Percentiles rank a stretch among this genome's conserved stretches.
Evolutionary conservation across 768 basidiomycete species (phyloP).

Genomic region (Suillus americanus): DNA sequence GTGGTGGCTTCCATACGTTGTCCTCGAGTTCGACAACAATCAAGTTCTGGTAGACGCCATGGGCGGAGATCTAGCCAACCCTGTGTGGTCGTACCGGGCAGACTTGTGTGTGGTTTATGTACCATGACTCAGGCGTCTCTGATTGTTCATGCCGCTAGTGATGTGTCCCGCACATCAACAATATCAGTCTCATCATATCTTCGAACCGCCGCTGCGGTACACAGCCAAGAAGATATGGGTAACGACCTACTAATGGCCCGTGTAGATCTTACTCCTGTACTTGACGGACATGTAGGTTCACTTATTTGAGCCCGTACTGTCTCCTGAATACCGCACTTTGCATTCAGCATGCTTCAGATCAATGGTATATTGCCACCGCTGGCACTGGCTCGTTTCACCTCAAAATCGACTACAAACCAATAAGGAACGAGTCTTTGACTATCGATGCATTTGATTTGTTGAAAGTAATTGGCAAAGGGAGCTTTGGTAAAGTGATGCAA

Average conservation of each 20-base stretch:
- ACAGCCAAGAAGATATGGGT: conserved; percentile 92
- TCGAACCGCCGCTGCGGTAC: conserved; percentile 69
- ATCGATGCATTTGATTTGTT: conserved; percentile 96
- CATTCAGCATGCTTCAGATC: conserved; percentile 76
- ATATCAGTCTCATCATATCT: conserved; percentile 92
- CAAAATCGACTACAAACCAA: conserved; percentile 92
- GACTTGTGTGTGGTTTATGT: conserved; percentile 70
- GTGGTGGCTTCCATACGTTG: conserved; percentile 96
- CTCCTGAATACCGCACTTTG: conserved; percentile 12
- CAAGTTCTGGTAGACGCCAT: conserved; percentile 95
- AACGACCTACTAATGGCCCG: conserved; percentile 95
- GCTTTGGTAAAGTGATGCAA: conserved; percentile 99
- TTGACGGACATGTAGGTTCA: conserved; percentile 69
- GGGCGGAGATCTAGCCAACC: conserved; percentile 87
- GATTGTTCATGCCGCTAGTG: conserved; percentile 47
- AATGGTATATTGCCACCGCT: conserved; percentile 84
- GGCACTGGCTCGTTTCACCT: conserved; percentile 93
- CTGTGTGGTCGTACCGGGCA: conserved; percentile 95
- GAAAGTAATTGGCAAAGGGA: conserved; percentile 97
- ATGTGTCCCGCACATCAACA: conserved; percentile 92
- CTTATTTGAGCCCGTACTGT: conserved; percentile 3
- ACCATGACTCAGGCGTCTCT: conserved; percentile 4
- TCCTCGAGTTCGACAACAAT: conserved; percentile 97
- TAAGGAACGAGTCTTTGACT: conserved; percentile 79
- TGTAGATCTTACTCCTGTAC: conserved; percentile 81